These are phyloP conservation scores for Beauveria australis DNA, from an alignment of 2,329 filamentous ascomycete species.

Conservation along the genomic window DNA sequence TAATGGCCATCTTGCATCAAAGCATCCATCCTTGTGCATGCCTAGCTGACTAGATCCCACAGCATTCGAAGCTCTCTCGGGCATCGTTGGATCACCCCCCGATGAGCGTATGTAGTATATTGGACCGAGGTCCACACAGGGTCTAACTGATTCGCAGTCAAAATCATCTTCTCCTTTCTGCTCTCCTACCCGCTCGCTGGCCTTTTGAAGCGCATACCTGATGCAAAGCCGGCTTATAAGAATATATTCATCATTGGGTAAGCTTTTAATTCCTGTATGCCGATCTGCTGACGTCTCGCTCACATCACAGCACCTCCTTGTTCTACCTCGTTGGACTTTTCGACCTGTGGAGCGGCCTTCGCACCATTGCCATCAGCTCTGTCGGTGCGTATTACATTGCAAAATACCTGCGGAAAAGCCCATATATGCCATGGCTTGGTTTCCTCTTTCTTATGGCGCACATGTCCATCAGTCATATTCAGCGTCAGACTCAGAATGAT, in stretches of 20 bases:
- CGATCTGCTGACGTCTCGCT: background rate
- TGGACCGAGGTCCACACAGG: background rate
- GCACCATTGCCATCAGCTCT: slow-evolving; percentile 72
- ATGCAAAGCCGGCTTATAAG: slow-evolving; percentile 73
- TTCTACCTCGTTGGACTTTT: slow-evolving; percentile 95
- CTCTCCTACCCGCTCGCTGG: slow-evolving; percentile 87
- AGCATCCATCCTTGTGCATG: background rate
- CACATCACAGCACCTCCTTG: slow-evolving; percentile 53
- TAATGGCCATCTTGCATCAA: background rate
- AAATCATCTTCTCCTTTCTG: slow-evolving; percentile 84
- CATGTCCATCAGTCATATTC: slow-evolving; percentile 84
- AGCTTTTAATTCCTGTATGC: background rate
- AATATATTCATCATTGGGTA: slow-evolving; percentile 80
- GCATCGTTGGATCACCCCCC: slow-evolving; percentile 33
- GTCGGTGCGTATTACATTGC: slow-evolving; percentile 76
- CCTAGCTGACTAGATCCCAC: background rate
- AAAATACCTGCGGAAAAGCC: slow-evolving; percentile 66
- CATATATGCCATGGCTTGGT: slow-evolving; percentile 95
- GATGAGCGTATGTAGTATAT: slow-evolving; percentile 37
- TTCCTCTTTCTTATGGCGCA: slow-evolving; percentile 94
- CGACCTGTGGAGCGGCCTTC: slow-evolving; percentile 78
- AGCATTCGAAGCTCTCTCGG: slow-evolving; percentile 38
- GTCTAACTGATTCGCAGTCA: slow-evolving; percentile 50
- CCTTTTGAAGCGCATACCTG: slow-evolving; percentile 81
- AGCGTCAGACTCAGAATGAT: slow-evolving; percentile 63